phyloP scores from a whole-genome alignment of 2,329 filamentous ascomycete species.

The Cladophialophora chaetospira region DNA sequence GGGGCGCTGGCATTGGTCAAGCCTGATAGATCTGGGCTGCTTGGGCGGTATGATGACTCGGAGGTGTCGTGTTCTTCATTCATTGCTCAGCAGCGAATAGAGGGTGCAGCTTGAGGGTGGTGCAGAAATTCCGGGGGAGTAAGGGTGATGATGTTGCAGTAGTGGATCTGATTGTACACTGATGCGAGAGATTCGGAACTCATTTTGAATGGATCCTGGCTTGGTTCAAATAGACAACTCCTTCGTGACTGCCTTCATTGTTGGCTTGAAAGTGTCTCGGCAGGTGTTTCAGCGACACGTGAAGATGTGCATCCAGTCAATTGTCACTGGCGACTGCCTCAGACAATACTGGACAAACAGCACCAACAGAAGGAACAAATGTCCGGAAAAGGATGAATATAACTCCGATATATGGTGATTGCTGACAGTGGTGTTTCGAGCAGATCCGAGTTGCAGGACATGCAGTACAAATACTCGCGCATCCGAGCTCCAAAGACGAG shows the following conservation, averaged over 20 bases:
- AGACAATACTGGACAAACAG: not conserved
- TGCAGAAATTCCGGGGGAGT: slow-evolving; percentile 14
- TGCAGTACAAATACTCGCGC: not conserved
- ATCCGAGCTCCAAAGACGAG: not conserved
- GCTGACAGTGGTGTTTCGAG: not conserved
- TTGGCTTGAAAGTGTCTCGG: not conserved
- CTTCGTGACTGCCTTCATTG: not conserved
- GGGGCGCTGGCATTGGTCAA: slow-evolving; percentile 38
- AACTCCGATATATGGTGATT: not conserved
- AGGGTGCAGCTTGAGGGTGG: slow-evolving; percentile 11
- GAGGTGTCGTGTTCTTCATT: slow-evolving; percentile 29
- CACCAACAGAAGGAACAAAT: not conserved
- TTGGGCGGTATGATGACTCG: slow-evolving; percentile 44
- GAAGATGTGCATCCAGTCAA: not conserved
- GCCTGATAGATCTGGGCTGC: slow-evolving; percentile 55
- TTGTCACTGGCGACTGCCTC: not conserved
- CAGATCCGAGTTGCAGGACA: not conserved
- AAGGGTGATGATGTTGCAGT: slow-evolving; percentile 5
- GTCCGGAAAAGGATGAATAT: not conserved
- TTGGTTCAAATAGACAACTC: not conserved
- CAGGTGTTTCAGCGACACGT: not conserved
- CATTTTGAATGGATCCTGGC: slow-evolving; percentile 6
- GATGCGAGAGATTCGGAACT: slow-evolving; percentile 4
- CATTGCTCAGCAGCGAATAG: slow-evolving; percentile 27
- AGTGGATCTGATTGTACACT: not conserved